phyloP scores from a whole-genome alignment of 345 rosid genomes.

The Nephelium lappaceum region DNA sequence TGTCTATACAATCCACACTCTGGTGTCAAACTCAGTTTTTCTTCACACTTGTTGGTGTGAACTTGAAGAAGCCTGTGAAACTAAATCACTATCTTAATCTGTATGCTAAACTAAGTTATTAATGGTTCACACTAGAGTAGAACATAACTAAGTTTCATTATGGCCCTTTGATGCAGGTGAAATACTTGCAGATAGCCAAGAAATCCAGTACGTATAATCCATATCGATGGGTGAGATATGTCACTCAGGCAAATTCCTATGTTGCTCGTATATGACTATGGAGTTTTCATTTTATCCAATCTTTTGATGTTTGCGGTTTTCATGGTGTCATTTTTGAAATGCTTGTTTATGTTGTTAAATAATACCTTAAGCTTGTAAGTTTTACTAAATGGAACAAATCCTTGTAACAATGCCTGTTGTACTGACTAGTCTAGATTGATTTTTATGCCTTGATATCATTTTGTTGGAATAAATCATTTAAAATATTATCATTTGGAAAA shows the following conservation, averaged over 20 bases:
- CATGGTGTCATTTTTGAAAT: not conserved
- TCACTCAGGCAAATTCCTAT: slow-evolving; percentile 96
- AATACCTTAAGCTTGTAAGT: not conserved
- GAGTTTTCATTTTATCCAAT: slow-evolving; percentile 5
- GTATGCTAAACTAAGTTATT: not conserved
- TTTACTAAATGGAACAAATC: not conserved
- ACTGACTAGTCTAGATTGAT: not conserved
- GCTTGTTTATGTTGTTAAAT: not conserved
- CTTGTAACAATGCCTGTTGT: slow-evolving; percentile 10
- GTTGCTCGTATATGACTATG: slow-evolving; percentile 67
- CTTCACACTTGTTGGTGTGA: not conserved
- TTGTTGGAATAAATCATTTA: not conserved
- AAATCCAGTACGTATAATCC: slow-evolving; percentile 79
- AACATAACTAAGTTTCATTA: not conserved
- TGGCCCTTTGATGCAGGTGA: slow-evolving; percentile 66
- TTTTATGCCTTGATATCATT: not conserved
- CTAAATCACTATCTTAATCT: not conserved
- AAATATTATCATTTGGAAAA: not conserved
- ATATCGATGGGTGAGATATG: slow-evolving; percentile 98
- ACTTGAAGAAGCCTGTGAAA: not conserved
- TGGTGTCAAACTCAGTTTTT: not conserved
- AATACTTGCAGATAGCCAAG: slow-evolving; percentile 97
- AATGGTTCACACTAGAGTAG: not conserved
- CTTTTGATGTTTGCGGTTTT: not conserved
- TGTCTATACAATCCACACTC: slow-evolving; percentile 14